Percentiles rank a stretch among this genome's conserved stretches.
phyloP scores from a whole-genome alignment of 208 protist genomes.

The Angomonas desouzai region DNA sequence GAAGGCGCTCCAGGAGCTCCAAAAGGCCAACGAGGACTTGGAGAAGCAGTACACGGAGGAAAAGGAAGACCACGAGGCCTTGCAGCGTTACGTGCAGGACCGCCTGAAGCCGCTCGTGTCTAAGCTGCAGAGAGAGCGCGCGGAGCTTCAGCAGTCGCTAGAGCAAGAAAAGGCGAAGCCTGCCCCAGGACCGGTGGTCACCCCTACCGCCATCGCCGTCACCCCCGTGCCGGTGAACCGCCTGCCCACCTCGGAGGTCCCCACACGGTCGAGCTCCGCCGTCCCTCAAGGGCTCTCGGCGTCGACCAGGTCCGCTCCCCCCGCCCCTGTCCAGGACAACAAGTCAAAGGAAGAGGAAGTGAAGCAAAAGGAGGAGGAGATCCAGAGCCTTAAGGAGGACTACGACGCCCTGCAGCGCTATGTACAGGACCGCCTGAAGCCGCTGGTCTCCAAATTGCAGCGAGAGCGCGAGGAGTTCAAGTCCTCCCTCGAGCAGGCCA shows the following conservation, averaged over 20 bases:
- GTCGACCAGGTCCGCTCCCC: constrained; percentile 1
- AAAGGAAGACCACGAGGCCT: constrained; percentile 23
- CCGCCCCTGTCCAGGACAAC: not conserved
- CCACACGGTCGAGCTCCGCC: not conserved
- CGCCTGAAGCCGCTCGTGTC: constrained; percentile 15
- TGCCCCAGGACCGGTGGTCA: constrained; percentile 15
- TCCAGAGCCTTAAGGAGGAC: constrained; percentile 19
- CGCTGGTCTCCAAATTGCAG: constrained; percentile 1
- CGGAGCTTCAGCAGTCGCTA: constrained; percentile 28
- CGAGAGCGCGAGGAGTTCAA: not conserved
- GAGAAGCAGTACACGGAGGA: constrained; percentile 13
- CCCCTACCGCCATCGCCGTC: not conserved
- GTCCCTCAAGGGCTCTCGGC: not conserved
- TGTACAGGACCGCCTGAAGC: constrained; percentile 16
- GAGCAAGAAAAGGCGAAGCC: constrained; percentile 18
- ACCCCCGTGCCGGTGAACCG: not conserved
- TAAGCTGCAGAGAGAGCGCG: not conserved
- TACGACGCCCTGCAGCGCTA: constrained; percentile 17
- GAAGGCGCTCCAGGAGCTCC: constrained; percentile 17
- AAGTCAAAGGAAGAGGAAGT: not conserved
- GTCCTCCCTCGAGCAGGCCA: not conserved
- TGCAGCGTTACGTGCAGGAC: constrained; percentile 13
- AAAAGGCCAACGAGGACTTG: constrained; percentile 16
- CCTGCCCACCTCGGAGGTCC: not conserved
- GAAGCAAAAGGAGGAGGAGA: not conserved